Evolutionary conservation across 1,139 yeast genomes (phyloP).

Genomic region (Scheffersomyces stambukii): DNA sequence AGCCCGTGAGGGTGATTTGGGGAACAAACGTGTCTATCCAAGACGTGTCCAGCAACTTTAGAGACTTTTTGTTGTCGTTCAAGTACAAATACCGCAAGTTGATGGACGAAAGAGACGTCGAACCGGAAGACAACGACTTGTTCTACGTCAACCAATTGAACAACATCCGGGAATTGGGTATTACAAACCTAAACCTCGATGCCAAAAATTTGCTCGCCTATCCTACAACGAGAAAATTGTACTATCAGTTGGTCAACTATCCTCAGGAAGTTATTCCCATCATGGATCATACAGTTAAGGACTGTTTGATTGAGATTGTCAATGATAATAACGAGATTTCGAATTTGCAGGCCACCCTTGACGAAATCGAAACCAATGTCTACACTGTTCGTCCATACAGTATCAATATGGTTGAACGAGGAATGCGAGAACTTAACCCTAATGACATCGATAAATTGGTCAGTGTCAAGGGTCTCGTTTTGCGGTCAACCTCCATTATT

Average conservation of each 20-base stretch:
- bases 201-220: slow-evolving; percentile 74
- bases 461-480: slow-evolving; percentile 83
- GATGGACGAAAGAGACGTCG: slow-evolving; percentile 33
- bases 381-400: slow-evolving; percentile 89
- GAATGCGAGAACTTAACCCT: slow-evolving; percentile 94
- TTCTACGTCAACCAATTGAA: slow-evolving; percentile 72
- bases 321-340: slow-evolving; percentile 56
- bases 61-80: slow-evolving; percentile 80
- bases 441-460: slow-evolving; percentile 93
- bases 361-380: slow-evolving; percentile 73
- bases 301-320: slow-evolving; percentile 77
- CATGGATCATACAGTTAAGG: slow-evolving; percentile 94
- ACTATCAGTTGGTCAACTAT: slow-evolving; percentile 80
- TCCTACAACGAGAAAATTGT: slow-evolving; percentile 72
- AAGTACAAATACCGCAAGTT: slow-evolving; percentile 70
- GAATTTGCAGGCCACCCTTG: slow-evolving; percentile 36
- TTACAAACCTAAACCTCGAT: slow-evolving; percentile 81
- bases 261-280: slow-evolving; percentile 97
- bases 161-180: slow-evolving; percentile 72
- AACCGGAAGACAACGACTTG: slow-evolving; percentile 64
- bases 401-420: slow-evolving; percentile 58
- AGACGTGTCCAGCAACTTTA: slow-evolving; percentile 75
- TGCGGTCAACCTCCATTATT: slow-evolving; percentile 84
- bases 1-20: slow-evolving; percentile 91
- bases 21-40: slow-evolving; percentile 95